Evolutionary conservation across 345 rosid species (phyloP), one percentile per base, ranked within the genome.

Genomic region (Dovyalis caffra): DNA sequence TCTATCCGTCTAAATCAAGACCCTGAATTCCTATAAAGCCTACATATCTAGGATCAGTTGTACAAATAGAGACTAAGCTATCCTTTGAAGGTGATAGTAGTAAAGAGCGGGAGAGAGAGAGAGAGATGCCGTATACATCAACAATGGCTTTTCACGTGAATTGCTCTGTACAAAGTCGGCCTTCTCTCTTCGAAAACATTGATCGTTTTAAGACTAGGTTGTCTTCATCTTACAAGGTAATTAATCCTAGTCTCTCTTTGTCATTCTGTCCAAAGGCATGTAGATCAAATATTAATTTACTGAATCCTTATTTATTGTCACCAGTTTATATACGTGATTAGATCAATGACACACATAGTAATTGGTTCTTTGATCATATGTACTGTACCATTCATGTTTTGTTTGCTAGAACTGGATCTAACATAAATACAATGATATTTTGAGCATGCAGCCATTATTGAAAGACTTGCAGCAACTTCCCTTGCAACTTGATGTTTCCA

Each of bases 371-470:
- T 40, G 16, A 40, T 53, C 60, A 23, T 9, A n/a, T 53, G 11
- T 21, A 20, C n/a, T 16, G 0, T 33, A 29, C 5, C n/a, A 29
- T 35, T 21, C 16, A 66, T n/a, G 45, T 31, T 37, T 21, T n/a
- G 28, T 23, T 53, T 8, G 60, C 2, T 9, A 53, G 11, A 53
- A 8, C 60, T 53, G 23, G 23, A 53, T 53, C n/a, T 53, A 53
- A n/a, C 26, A 23, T n/a, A 8, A n/a, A 0, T 3, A 43, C 47
- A 43, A 12, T 62, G 18, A 18, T 29, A 8, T 12, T 63, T 11
- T 26, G 10, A 6, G 38, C 37, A 8, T 20, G 35, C 82, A 85
- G 88, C 85, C 86, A 34, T 58, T 79, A 6, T 20, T 70, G 28
- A 77, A 60, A 38, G 73, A 69, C 69, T 35, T 68, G 72, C 76